Conservation (phyloP, 2,329 filamentous ascomycete genomes). For the Pestalotiopsis sp. region DNA sequence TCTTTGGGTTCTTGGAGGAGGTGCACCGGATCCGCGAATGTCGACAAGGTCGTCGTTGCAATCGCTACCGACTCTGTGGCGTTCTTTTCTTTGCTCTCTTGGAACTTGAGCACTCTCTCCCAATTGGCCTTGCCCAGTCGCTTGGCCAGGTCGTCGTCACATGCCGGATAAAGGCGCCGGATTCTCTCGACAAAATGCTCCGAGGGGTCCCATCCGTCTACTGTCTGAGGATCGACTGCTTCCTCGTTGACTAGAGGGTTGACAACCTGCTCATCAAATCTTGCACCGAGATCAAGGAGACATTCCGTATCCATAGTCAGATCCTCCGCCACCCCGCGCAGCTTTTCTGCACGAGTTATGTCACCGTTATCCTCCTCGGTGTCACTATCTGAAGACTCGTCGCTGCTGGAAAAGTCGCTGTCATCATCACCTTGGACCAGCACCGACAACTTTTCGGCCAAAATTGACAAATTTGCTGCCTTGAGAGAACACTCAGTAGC, state of each 20-base stretch:
- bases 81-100: not conserved
- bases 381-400: not conserved
- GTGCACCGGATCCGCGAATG: not conserved
- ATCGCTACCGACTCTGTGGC: not conserved
- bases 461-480: not conserved
- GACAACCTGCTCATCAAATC: slow-evolving; percentile 15
- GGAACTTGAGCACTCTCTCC: not conserved
- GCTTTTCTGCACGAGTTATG: not conserved
- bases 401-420: not conserved
- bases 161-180: not conserved
- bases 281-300: slow-evolving; percentile 16
- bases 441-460: not conserved
- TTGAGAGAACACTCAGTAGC: not conserved
- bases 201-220: not conserved
- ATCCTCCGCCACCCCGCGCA: slow-evolving; percentile 18
- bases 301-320: slow-evolving; percentile 17
- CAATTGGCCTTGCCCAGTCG: not conserved
- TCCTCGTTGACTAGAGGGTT: slow-evolving; percentile 11
- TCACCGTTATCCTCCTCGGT: not conserved
- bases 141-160: not conserved
- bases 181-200: not conserved
- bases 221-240: slow-evolving; percentile 10
- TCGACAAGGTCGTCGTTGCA: not conserved
- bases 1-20: not conserved
- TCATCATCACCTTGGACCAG: not conserved